Conservation (phyloP, 2,329 filamentous ascomycete species). For the Aureobasidium vineae region DNA sequence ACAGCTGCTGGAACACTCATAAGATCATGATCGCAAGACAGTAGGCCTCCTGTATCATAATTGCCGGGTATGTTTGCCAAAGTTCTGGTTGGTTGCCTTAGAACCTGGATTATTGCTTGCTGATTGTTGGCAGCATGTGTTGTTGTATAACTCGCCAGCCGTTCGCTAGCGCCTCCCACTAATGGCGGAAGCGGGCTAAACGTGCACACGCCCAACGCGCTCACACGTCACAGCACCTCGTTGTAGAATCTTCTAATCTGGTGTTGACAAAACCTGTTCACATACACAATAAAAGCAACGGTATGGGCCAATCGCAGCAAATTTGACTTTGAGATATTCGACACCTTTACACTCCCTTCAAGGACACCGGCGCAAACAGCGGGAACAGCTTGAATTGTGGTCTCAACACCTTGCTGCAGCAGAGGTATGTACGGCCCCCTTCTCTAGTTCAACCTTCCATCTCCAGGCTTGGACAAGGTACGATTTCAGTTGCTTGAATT, state of each 20-base stretch:
- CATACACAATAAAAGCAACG: constrained; percentile 7
- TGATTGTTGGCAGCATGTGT: background rate
- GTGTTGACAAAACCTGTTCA: constrained; percentile 17
- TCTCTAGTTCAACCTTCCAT: background rate
- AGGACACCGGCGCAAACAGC: background rate
- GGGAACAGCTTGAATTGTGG: background rate
- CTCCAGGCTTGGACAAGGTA: background rate
- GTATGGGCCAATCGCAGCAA: constrained; percentile 6
- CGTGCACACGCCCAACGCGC: constrained; percentile 1
- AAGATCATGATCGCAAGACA: background rate
- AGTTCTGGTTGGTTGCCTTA: background rate
- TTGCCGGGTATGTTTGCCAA: background rate
- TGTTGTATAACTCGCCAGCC: background rate
- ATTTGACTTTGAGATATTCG: background rate
- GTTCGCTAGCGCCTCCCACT: background rate
- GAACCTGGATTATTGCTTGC: background rate
- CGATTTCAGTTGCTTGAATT: background rate
- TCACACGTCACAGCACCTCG: constrained; percentile 16
- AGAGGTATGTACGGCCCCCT: constrained; percentile 7
- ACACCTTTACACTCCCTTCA: background rate
- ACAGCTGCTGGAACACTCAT: background rate
- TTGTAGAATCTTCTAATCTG: constrained; percentile 21
- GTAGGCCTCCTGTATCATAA: background rate
- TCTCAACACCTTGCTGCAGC: background rate
- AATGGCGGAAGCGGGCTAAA: background rate